These are phyloP conservation scores for Geotrichum aggregatum DNA, from an alignment of 1,139 yeast genomes.

Conservation along the genomic window DNA sequence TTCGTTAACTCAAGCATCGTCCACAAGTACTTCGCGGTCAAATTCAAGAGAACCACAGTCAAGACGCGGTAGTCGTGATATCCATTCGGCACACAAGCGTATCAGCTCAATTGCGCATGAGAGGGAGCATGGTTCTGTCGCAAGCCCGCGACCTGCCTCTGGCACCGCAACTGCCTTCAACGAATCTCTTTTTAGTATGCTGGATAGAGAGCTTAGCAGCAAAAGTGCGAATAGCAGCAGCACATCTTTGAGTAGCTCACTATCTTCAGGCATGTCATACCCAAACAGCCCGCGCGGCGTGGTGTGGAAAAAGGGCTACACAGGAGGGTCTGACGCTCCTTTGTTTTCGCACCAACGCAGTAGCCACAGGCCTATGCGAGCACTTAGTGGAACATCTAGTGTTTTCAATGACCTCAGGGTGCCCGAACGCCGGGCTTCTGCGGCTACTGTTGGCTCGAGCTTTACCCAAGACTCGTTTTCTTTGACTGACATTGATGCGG, in stretches of 20 bases:
- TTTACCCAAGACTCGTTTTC: constrained; percentile 4
- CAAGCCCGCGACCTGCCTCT: not conserved
- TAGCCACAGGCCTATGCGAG: constrained; percentile 1
- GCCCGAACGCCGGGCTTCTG: constrained; percentile 10
- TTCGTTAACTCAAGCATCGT: constrained; percentile 17
- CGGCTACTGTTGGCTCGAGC: constrained; percentile 8
- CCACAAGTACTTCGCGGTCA: constrained; percentile 12
- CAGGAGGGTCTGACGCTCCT: not conserved
- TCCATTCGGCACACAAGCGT: not conserved
- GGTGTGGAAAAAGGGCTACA: not conserved
- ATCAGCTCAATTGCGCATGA: not conserved
- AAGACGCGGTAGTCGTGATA: constrained; percentile 3
- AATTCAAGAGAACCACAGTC: constrained; percentile 11
- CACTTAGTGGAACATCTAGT: constrained; percentile 6
- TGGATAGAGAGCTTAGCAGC: constrained; percentile 3
- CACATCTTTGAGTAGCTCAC: constrained; percentile 11
- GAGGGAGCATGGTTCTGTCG: not conserved
- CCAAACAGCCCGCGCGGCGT: not conserved
- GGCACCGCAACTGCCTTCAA: not conserved
- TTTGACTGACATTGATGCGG: not conserved
- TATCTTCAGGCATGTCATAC: not conserved
- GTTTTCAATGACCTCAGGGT: constrained; percentile 1
- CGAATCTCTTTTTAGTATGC: not conserved
- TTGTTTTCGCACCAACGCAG: not conserved
- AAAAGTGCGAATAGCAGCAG: constrained; percentile 8